These are phyloP conservation scores for Amesomyces nigricolor DNA, from an alignment of 2,329 filamentous ascomycete genomes.

Conservation along the genomic window DNA sequence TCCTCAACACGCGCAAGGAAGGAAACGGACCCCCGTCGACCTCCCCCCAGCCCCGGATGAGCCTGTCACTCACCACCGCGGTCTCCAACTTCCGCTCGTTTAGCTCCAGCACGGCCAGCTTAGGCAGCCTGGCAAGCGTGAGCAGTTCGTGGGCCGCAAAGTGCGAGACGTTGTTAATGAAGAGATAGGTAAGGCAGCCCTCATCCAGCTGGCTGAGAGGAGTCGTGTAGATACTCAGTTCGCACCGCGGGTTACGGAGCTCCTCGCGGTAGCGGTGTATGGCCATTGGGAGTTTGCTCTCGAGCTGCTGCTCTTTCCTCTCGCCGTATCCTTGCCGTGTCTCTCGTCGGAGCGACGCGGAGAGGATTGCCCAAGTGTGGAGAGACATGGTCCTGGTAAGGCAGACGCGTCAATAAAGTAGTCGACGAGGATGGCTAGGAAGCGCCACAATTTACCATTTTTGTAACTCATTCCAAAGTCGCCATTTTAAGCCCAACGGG, in stretches of 20 bases:
- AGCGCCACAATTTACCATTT: too few relatives aligned
- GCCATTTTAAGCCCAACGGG: not conserved
- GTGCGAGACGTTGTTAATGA: constrained; percentile 34
- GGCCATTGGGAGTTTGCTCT: not conserved
- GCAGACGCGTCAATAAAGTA: not conserved
- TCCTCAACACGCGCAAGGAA: constrained; percentile 40
- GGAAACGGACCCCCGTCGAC: constrained; percentile 38
- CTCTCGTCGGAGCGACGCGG: not conserved
- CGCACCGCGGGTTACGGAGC: not conserved
- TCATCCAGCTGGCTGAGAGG: constrained; percentile 6
- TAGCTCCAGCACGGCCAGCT: constrained; percentile 16
- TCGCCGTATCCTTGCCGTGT: not conserved
- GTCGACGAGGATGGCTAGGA: not conserved
- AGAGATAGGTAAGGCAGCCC: constrained; percentile 39
- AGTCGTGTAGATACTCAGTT: constrained; percentile 1
- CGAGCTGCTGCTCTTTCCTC: not conserved
- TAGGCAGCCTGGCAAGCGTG: constrained; percentile 10
- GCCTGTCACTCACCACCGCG: constrained; percentile 36
- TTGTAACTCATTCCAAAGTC: constrained; percentile 7
- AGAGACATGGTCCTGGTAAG: constrained; percentile 4
- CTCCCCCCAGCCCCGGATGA: constrained; percentile 43
- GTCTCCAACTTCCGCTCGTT: not conserved
- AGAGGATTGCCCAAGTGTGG: constrained; percentile 4
- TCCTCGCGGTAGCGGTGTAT: constrained; percentile 6
- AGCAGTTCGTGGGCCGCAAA: constrained; percentile 26